These are phyloP conservation scores for Leishmania major DNA, from an alignment of 208 protist genomes.

Conservation along the genomic window DNA sequence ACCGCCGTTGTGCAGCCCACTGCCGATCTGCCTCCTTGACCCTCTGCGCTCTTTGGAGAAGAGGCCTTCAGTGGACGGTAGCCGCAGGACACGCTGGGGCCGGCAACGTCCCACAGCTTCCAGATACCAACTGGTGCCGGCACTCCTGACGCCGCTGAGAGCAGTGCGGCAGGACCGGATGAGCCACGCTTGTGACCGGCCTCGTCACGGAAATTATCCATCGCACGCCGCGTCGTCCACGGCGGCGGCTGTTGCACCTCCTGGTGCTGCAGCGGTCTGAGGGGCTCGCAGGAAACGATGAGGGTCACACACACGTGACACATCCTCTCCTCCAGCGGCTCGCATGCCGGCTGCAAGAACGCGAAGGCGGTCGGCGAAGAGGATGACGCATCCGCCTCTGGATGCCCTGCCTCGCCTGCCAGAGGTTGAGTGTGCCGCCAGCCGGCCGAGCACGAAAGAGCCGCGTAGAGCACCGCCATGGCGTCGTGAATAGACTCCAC, in stretches of 20 bases:
- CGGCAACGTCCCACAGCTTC: slow-evolving; percentile 39
- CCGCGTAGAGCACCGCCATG: slow-evolving; percentile 22
- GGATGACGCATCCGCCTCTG: background rate
- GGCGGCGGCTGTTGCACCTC: background rate
- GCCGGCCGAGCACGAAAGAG: slow-evolving; percentile 24
- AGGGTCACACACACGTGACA: slow-evolving; percentile 29
- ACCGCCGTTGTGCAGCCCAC: background rate
- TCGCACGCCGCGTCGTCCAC: background rate
- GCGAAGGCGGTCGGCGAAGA: background rate
- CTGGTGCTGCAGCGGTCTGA: background rate
- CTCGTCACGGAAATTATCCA: background rate
- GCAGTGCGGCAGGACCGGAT: background rate
- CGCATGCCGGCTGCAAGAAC: slow-evolving; percentile 11
- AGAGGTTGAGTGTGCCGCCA: slow-evolving; percentile 13
- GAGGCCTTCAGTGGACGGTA: slow-evolving; percentile 9
- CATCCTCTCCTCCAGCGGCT: slow-evolving; percentile 19
- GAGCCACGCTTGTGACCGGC: background rate
- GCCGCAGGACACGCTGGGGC: slow-evolving; percentile 27
- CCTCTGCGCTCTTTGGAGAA: background rate
- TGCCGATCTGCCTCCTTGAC: background rate
- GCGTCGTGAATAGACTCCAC: slow-evolving; percentile 23
- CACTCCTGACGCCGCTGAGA: background rate
- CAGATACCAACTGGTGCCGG: slow-evolving; percentile 24
- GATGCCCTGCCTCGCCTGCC: background rate
- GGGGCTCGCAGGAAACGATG: slow-evolving; percentile 16